Percentiles rank a stretch among this genome's conserved stretches.
phyloP scores from a whole-genome alignment of 768 basidiomycete species.

The Mycena pura region DNA sequence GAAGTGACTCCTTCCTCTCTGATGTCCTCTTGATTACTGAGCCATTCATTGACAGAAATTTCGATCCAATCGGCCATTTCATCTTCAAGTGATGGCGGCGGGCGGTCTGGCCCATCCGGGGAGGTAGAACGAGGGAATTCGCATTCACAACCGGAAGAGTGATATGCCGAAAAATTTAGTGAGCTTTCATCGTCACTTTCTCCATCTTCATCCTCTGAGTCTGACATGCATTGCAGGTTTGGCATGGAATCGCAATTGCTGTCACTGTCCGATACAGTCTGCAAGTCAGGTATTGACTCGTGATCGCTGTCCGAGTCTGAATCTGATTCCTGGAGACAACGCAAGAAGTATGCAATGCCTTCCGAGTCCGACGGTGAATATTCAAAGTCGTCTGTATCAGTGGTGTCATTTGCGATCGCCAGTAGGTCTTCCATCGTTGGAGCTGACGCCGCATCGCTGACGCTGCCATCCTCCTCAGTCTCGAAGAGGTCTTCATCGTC shows the following conservation, averaged over 20 bases:
- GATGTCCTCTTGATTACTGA: constrained; percentile 10
- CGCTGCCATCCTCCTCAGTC: constrained; percentile 1
- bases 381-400: no score
- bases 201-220: background rate
- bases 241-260: background rate
- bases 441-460: background rate
- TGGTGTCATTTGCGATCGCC: background rate
- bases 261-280: background rate
- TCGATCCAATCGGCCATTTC: background rate
- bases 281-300: background rate
- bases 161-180: background rate
- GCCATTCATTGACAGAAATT: constrained; percentile 4
- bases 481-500: background rate
- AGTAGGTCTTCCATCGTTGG: background rate
- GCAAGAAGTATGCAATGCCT: no score
- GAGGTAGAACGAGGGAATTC: background rate
- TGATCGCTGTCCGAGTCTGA: background rate
- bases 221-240: background rate
- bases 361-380: no score
- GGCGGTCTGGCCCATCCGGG: constrained; percentile 1
- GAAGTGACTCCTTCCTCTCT: background rate
- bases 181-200: constrained; percentile 9
- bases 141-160: background rate
- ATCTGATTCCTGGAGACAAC: no score
- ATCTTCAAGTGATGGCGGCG: background rate